Conservation (phyloP, 768 basidiomycete species). For the Phylloporus sp. region DNA sequence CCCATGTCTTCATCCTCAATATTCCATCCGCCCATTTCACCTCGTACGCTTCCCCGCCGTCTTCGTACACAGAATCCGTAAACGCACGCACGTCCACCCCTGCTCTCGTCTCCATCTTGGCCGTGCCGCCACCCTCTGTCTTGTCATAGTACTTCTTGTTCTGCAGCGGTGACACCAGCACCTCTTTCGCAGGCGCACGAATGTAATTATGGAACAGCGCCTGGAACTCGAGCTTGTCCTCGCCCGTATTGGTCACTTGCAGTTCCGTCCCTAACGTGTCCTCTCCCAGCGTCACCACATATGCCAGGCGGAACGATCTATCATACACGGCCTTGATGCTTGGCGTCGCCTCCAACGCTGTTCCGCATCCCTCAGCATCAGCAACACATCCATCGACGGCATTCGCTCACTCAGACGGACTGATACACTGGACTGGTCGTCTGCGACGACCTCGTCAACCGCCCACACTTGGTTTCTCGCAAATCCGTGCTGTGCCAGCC, state of each 20-base stretch:
- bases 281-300: conserved; percentile 74
- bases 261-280: conserved; percentile 75
- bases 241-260: conserved; percentile 62
- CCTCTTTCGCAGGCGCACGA: conserved; percentile 53
- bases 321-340: conserved; percentile 56
- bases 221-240: conserved; percentile 73
- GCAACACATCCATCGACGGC: neutral
- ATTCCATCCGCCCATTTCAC: conserved; percentile 57
- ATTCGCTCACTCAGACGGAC: conserved; percentile 63
- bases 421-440: conserved; percentile 68
- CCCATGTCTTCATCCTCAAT: conserved; percentile 46
- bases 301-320: conserved; percentile 65
- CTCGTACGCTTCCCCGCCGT: conserved; percentile 50
- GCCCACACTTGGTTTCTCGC: conserved; percentile 76
- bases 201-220: conserved; percentile 92
- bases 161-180: conserved; percentile 60
- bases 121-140: conserved; percentile 47
- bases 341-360: conserved; percentile 61
- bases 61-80: conserved; percentile 78
- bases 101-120: conserved; percentile 55
- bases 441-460: conserved; percentile 57
- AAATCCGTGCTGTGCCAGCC: conserved; percentile 86
- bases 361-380: conserved; percentile 1
- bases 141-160: conserved; percentile 76
- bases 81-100: conserved; percentile 60